Base-by-base conservation (phyloP, 257 asterid genomes). In the Jacaranda copaia region DNA sequence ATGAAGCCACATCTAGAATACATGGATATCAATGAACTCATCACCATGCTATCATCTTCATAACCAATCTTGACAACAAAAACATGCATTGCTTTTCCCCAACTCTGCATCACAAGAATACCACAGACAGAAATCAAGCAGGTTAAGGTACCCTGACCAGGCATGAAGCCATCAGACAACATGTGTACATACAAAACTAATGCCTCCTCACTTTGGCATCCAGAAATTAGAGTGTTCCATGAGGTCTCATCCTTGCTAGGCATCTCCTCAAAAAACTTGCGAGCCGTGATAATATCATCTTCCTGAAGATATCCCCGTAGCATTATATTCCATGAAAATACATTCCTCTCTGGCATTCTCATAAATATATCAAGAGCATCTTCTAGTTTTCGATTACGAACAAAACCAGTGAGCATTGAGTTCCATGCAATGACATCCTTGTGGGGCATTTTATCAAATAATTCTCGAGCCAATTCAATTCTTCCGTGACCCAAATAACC, bases 391-490 rank as follows among this genome's bases (percentile, higher is more conserved):
- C 84, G 82, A 20, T 79, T 73, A 20, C 79, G 89, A 75, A 87
- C 70, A 78, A 78, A 88, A 39, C 94, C 98, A 72, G 77, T 75
- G 25, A 91, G 84, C 90, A 91, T 87, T 0, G 89, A 74, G 80
- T 93, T 93, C 97, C 98, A 93, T 14, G 97, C 91, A 61, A 88
- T 79, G 10, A 81, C 59, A 85, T 93, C 94, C 76, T 80, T 85
- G 15, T 53, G 43, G 42, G 96, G 96, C 93, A 91, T 89, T 79
- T 36, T 75, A 51, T 82, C 63, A 70, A 93, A 93, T 42, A 91
- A 77, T 65, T 85, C 84, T 45, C 70, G 73, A 46, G 97, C 98
- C 32, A 70, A 78, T 55, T 85, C 87, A 42, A 87, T 52, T 45
- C 81, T 70, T 25, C 68, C 40, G 38, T 85, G 80, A 69, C 89